These are phyloP conservation scores for Phytopythium cucurbitacearum DNA, from an alignment of 352 stramenopile genomes.

Conservation along the genomic window DNA sequence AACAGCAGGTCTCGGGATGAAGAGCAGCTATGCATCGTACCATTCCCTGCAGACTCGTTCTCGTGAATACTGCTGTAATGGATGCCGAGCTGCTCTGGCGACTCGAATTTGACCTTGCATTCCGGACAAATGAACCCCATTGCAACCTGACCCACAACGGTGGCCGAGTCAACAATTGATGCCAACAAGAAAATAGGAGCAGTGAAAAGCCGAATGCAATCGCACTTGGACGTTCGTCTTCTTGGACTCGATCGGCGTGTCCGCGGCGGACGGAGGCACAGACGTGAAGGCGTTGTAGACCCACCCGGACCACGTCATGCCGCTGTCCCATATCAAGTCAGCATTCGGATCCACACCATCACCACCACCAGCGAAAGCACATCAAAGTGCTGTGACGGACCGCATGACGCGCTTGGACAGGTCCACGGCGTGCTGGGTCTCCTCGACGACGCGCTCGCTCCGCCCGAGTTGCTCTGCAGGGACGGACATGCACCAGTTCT, in stretches of 20 bases:
- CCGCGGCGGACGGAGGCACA: conserved; percentile 15
- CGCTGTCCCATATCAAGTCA: conserved; percentile 8
- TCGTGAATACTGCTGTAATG: conserved; percentile 60
- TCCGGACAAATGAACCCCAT: conserved; percentile 87
- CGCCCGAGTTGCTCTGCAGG: conserved; percentile 49
- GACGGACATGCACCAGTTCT: neutral
- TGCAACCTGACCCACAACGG: conserved; percentile 33
- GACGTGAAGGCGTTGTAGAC: conserved; percentile 66
- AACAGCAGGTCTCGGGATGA: neutral
- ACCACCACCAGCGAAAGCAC: neutral
- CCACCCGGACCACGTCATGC: conserved; percentile 82
- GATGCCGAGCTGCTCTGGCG: conserved; percentile 38
- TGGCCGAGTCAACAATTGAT: neutral
- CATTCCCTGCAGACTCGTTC: neutral
- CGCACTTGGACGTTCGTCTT: conserved; percentile 6
- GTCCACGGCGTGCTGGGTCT: conserved; percentile 54
- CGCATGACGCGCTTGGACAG: conserved; percentile 54
- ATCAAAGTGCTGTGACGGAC: conserved; percentile 5
- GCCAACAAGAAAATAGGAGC: neutral
- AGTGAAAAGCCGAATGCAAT: neutral
- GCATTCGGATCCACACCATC: too few relatives aligned
- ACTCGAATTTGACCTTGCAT: conserved; percentile 66
- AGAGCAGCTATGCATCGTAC: neutral
- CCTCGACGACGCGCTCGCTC: conserved; percentile 49
- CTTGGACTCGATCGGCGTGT: neutral